These are phyloP conservation scores for Lasiodiplodia citricola DNA, from an alignment of 2,329 filamentous ascomycete genomes.

Conservation along the genomic window DNA sequence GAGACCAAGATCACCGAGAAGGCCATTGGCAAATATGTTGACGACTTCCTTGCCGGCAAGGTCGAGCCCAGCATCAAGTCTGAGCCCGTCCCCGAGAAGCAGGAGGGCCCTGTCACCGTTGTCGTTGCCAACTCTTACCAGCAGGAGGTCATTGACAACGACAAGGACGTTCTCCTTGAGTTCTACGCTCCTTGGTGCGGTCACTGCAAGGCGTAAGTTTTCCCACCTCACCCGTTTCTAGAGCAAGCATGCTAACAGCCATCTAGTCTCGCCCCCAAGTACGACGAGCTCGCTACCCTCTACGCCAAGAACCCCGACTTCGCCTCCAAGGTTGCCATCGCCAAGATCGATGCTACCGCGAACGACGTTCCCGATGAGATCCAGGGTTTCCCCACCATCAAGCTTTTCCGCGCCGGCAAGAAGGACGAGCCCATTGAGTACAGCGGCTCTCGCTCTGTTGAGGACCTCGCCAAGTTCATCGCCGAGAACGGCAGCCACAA, in stretches of 20 bases:
- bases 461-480: slow-evolving; percentile 91
- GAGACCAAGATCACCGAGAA: slow-evolving; percentile 76
- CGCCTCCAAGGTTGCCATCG: slow-evolving; percentile 67
- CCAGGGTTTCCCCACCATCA: slow-evolving; percentile 98
- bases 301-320: slow-evolving; percentile 58
- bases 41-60: slow-evolving; percentile 85
- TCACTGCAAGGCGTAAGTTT: slow-evolving; percentile 68
- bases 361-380: slow-evolving; percentile 99
- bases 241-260: slow-evolving; percentile 21
- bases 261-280: slow-evolving; percentile 66
- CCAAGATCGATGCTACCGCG: slow-evolving; percentile 92
- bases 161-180: slow-evolving; percentile 96
- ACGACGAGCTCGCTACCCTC: slow-evolving; percentile 66
- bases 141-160: slow-evolving; percentile 85
- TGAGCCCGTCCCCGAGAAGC: slow-evolving; percentile 90
- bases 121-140: slow-evolving; percentile 95
- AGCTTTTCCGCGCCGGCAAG: slow-evolving; percentile 89
- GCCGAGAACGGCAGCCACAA: slow-evolving; percentile 94
- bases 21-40: slow-evolving; percentile 79
- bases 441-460: slow-evolving; percentile 82
- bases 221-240: background rate
- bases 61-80: slow-evolving; percentile 97
- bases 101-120: slow-evolving; percentile 85
- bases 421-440: slow-evolving; percentile 89
- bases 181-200: slow-evolving; percentile 92